Base-by-base conservation (phyloP, 2,329 filamentous ascomycete genomes). In the Karstenula rhodostoma region DNA sequence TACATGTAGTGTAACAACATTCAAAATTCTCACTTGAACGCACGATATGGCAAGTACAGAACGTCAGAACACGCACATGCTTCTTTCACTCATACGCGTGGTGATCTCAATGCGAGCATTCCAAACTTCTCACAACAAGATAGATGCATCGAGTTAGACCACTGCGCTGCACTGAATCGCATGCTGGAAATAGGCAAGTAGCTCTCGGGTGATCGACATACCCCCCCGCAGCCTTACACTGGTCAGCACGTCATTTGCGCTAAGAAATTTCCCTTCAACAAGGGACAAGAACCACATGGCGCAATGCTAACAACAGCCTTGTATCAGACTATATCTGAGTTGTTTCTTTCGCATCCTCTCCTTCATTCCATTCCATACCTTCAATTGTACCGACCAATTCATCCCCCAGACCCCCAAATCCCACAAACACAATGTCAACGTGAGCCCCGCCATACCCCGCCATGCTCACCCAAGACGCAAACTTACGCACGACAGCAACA, bases 401-500 rank as follows among this genome's bases (percentile, higher is more conserved):
- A 15, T 33, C 29, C 22, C 46, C 5, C 17, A n/a, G 23, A 29
- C 48, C 23, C 23, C 19, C 19, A 25, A 35, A 37, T 19, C 9
- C 6, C 40, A 7, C n/a, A 52, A 32, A 19, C 63, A 62, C 61
- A 65, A 77, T 77, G 75, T 70, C 75, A 60, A 77, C 75, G 75
- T 77, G 67, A 71, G 73, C 67, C 67, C 66, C 72, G 60, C 72
- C 67, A 67, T 67, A 57, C 70, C 69, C 68, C 73, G 47, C 68
- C 63, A 70, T 67, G 51, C 69, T 68, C 66, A 71, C 29, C 66
- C 61, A 68, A 43, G 37, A 48, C 44, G 46, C 29, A 56, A 22
- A 58, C 61, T 71, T 54, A 72, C 66, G 60, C 10, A 15, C 35
- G 43, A 42, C 76, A 95, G 92, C 78, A 95, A 95, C 85, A 94